These are phyloP conservation scores for Russula vinacea DNA, from an alignment of 768 basidiomycete species.

Conservation along the genomic window DNA sequence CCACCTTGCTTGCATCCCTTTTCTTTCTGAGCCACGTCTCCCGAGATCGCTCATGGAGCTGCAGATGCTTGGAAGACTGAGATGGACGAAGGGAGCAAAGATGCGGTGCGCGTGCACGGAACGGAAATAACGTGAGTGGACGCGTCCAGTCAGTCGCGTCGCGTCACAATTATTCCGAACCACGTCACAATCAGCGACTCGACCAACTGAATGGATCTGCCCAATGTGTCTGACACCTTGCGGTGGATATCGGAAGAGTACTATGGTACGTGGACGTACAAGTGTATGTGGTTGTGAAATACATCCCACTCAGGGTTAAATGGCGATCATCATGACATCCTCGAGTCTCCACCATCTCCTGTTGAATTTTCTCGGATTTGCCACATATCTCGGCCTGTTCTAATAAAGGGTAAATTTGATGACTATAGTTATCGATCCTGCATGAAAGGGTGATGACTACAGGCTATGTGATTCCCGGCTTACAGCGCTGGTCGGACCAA, in stretches of 20 bases:
- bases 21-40: constrained; percentile 12
- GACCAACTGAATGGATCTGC: constrained; percentile 15
- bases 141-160: constrained; percentile 7
- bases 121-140: background rate
- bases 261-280: constrained; percentile 31
- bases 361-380: constrained; percentile 68
- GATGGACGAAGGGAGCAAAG: background rate
- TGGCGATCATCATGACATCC: constrained; percentile 47
- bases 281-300: background rate
- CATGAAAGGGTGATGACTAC: constrained; percentile 13
- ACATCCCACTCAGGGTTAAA: constrained; percentile 51
- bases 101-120: background rate
- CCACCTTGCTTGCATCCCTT: constrained; percentile 12
- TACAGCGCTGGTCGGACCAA: constrained; percentile 60
- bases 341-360: constrained; percentile 57
- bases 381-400: constrained; percentile 65
- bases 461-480: constrained; percentile 52
- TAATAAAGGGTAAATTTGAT: constrained; percentile 58
- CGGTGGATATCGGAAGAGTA: constrained; percentile 43
- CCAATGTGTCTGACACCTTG: constrained; percentile 25
- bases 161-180: background rate
- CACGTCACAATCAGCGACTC: background rate
- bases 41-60: constrained; percentile 10
- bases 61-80: background rate
- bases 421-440: background rate